Base-by-base conservation (phyloP, 2,329 filamentous ascomycete species). In the Pezicula carpinea region DNA sequence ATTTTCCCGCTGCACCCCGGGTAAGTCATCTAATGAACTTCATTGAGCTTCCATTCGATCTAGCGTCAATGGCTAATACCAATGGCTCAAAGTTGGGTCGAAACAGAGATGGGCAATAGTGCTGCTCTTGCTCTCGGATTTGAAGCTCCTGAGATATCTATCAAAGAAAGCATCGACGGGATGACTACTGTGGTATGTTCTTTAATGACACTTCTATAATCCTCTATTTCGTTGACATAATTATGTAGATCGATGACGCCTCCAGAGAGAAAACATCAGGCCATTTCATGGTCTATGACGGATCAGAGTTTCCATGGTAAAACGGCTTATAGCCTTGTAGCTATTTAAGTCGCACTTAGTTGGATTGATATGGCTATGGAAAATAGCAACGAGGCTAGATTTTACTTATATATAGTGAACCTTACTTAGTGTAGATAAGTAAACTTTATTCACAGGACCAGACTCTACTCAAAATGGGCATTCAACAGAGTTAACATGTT, bases 41-140 rank as follows among this genome's bases (percentile, higher is more conserved):
- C 13, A 21, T 29, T 22, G 10, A 21, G 19, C 7, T 26, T 18
- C 3, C 35, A n/a, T 5, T 13, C 10, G 15, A 38, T 17, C 13
- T 14, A 21, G n/a, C n/a, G n/a, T n/a, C 11, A 23, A 36, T n/a
- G 39, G 45, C 19, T 45, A 11, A 29, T 11, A 29, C 13, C 13
- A 11, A 4, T 41, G 18, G 22, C 33, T 33, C 5, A 11, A 32
- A 63, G 61, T 2, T 66, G 63, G 51, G 65, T 68, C 0, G 59
- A 67, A 45, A 71, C 69, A 0, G 69, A 70, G 11, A 65, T 71
- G 66, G 69, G 69, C 1, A 65, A 65, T 46, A 36, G 23, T 1
- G 62, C 55, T 5, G 66, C 68, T 3, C 14, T 19, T 18, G n/a
- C 21, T 11, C 48, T 52, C 21, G 51, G 45, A 15, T 17, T 61